Percentiles rank a stretch among this genome's conserved stretches.
Conservation (phyloP, 2,329 filamentous ascomycete species). For the Sarocladiaceae sp. region DNA sequence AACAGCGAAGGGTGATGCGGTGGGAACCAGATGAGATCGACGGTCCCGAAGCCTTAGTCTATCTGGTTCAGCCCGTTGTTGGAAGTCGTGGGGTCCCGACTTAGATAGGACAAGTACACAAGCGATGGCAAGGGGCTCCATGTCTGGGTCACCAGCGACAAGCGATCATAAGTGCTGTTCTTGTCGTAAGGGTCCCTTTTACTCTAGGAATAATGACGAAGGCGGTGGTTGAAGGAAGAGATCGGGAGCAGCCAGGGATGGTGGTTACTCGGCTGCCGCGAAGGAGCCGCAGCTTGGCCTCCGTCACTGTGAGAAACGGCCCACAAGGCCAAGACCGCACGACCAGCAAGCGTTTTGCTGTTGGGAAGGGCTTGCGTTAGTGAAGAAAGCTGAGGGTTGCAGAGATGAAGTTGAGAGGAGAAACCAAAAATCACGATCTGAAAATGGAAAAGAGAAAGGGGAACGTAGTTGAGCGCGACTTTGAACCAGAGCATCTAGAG, state of each 20-base stretch:
- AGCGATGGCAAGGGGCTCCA: not conserved
- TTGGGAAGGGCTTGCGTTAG: not conserved
- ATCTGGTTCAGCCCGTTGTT: no score
- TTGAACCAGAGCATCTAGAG: no score
- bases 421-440: not conserved
- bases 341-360: not conserved
- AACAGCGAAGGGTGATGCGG: no score
- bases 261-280: not conserved
- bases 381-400: not conserved
- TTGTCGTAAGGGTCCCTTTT: not conserved
- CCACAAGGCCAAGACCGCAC: constrained; percentile 6
- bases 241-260: not conserved
- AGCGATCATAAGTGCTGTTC: not conserved
- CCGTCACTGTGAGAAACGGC: constrained; percentile 3
- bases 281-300: constrained; percentile 2
- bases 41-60: no score
- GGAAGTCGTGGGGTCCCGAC: no score
- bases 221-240: not conserved
- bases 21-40: no score
- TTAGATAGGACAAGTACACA: not conserved
- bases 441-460: not conserved
- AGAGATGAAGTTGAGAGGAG: no score
- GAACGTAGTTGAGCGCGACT: no score
- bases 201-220: not conserved
- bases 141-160: not conserved